Conservation (phyloP, 176 grass and related monocot genomes). For the Metroxylon sagu region DNA sequence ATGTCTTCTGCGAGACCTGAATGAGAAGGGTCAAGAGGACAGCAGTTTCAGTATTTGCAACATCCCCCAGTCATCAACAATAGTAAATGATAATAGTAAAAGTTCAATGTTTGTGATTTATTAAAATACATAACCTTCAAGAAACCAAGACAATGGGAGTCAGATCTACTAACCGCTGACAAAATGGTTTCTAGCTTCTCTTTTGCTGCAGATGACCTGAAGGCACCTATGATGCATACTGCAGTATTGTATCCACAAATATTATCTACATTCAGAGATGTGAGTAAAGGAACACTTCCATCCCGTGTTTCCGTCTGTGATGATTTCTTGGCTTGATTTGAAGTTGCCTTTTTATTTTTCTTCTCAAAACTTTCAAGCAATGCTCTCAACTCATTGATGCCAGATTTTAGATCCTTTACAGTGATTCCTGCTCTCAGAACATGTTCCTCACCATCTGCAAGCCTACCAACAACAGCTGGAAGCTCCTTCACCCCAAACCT, state of each 20-base stretch:
- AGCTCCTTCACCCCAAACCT: slow-evolving; percentile 53
- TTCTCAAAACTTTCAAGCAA: slow-evolving; percentile 75
- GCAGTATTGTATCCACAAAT: slow-evolving; percentile 52
- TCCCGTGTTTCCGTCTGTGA: slow-evolving; percentile 11
- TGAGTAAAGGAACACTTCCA: slow-evolving; percentile 47
- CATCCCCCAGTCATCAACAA: too few species aligned
- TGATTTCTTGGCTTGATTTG: slow-evolving; percentile 43
- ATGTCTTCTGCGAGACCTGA: slow-evolving; percentile 79
- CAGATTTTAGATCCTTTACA: slow-evolving; percentile 70
- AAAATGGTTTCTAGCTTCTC: slow-evolving; percentile 47
- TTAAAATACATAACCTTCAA: too few species aligned
- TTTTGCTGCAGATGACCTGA: slow-evolving; percentile 54
- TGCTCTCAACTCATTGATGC: slow-evolving; percentile 51
- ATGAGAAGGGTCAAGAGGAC: slow-evolving; percentile 13
- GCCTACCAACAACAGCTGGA: slow-evolving; percentile 52
- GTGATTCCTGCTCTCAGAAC: slow-evolving; percentile 73
- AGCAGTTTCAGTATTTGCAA: not conserved
- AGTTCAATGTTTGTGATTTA: too few species aligned
- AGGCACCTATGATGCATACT: slow-evolving; percentile 70
- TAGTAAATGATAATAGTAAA: too few species aligned
- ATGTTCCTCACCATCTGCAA: slow-evolving; percentile 41
- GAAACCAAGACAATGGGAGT: too few species aligned
- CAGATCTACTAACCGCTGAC: slow-evolving; percentile 41
- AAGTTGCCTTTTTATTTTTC: slow-evolving; percentile 56
- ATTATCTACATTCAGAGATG: slow-evolving; percentile 46